Conservation (phyloP, 495 filamentous ascomycete species). For the Tetracladium setigerum region DNA sequence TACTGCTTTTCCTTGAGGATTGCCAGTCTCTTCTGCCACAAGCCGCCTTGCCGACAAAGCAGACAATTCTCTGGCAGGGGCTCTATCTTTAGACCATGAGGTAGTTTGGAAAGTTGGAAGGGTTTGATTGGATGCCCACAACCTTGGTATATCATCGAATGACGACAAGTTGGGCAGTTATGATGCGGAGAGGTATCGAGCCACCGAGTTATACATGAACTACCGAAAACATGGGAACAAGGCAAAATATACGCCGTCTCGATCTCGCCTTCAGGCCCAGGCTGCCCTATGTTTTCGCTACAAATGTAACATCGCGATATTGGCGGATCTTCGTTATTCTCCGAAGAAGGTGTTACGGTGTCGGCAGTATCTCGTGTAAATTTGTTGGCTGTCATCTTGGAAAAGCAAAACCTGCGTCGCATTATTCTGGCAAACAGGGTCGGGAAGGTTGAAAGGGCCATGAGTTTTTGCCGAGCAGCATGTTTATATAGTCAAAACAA, state of each 20-base stretch:
- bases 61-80: conserved; percentile 16
- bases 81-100: neutral
- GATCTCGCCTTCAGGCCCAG: conserved; percentile 3
- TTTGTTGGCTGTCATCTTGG: too few relatives aligned
- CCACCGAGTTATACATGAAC: conserved; percentile 16
- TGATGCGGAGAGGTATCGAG: conserved; percentile 12
- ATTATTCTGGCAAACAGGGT: too few relatives aligned
- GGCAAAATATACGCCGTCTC: conserved; percentile 12
- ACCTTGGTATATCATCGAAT: conserved; percentile 16
- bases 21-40: conserved; percentile 1
- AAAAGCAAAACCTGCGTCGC: too few relatives aligned
- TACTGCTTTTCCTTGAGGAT: neutral
- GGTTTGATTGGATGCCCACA: conserved; percentile 16
- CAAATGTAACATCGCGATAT: neutral
- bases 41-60: conserved; percentile 5
- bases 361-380: too few relatives aligned
- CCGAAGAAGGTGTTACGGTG: neutral
- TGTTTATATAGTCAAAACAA: too few relatives aligned
- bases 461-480: too few relatives aligned
- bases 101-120: neutral
- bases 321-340: neutral
- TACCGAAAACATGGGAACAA: conserved; percentile 18
- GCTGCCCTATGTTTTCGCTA: neutral
- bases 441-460: too few relatives aligned
- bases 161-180: conserved; percentile 19